Conservation (phyloP, 192 early-diverging fungal species). For the Neocallimastix lanati region DNA sequence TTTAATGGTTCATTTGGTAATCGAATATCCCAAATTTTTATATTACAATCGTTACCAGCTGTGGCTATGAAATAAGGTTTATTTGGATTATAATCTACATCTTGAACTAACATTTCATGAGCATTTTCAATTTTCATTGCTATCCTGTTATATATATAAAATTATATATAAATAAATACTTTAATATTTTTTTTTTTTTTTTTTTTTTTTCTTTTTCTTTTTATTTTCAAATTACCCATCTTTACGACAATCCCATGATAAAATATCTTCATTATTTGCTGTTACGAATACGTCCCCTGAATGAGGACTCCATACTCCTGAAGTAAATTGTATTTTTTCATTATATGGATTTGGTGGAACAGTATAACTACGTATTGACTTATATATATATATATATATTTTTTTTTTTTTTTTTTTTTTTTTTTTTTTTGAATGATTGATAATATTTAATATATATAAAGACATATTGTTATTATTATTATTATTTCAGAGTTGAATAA, state of each 20-base stretch:
- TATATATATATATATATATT: too few relatives aligned
- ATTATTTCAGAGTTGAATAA: too few relatives aligned
- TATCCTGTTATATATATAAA: too few relatives aligned
- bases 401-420: background rate
- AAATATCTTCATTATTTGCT: conserved; percentile 32
- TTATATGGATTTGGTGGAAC: background rate
- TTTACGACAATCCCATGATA: conserved; percentile 51
- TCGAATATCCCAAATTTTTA: conserved; percentile 81
- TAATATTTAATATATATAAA: too few relatives aligned
- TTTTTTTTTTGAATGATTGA: background rate
- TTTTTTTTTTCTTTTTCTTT: too few relatives aligned
- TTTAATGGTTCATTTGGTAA: conserved; percentile 30
- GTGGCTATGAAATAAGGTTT: conserved; percentile 65
- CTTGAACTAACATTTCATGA: conserved; percentile 54
- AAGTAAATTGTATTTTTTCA: background rate
- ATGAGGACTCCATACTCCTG: conserved; percentile 49
- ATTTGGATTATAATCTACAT: conserved; percentile 75
- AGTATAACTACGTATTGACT: background rate
- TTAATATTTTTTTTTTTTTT: too few relatives aligned
- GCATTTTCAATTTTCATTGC: conserved; percentile 32
- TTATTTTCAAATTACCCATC: conserved; percentile 17
- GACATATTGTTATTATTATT: too few relatives aligned
- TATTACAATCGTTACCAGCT: conserved; percentile 65
- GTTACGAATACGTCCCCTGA: conserved; percentile 29
- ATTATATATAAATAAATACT: too few relatives aligned